Percentiles rank a stretch among this genome's conserved stretches.
These are phyloP conservation scores for Puccinia polysora DNA, from an alignment of 1,284 basidiomycete species.

Conservation along the genomic window DNA sequence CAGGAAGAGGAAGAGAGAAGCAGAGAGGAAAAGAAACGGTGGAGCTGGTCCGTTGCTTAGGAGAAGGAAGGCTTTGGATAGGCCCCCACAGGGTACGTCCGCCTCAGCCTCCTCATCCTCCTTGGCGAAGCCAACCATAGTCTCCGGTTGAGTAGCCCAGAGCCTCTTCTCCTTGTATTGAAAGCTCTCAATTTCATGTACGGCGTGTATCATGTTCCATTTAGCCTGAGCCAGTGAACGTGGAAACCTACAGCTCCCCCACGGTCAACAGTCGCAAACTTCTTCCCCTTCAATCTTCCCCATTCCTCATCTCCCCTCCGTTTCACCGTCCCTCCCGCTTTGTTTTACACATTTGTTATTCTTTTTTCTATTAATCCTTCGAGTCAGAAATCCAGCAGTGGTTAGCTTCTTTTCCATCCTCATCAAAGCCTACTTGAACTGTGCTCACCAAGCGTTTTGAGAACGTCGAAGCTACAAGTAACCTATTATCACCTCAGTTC, in stretches of 20 bases:
- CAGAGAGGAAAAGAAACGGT: background rate
- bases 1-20: background rate
- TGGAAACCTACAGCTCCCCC: background rate
- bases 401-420: background rate
- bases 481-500: background rate
- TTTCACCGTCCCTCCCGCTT: background rate
- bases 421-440: slow-evolving; percentile 1
- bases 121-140: slow-evolving; percentile 32
- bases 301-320: background rate
- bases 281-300: background rate
- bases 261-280: too few species aligned
- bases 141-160: slow-evolving; percentile 15
- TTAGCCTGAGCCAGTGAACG: slow-evolving; percentile 7
- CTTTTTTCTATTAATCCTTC: background rate
- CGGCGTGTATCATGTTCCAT: slow-evolving; percentile 1
- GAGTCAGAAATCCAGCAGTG: background rate
- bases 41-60: slow-evolving; percentile 28
- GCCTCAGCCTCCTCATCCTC: slow-evolving; percentile 29
- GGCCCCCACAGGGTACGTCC: slow-evolving; percentile 27
- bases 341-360: background rate
- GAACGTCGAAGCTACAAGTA: slow-evolving; percentile 15
- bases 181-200: background rate
- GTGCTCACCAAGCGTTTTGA: slow-evolving; percentile 17
- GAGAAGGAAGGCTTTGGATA: slow-evolving; percentile 21
- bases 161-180: slow-evolving; percentile 11